These are phyloP conservation scores for Saccharum officinarum DNA, from an alignment of 176 grass and related monocot species.

Conservation along the genomic window DNA sequence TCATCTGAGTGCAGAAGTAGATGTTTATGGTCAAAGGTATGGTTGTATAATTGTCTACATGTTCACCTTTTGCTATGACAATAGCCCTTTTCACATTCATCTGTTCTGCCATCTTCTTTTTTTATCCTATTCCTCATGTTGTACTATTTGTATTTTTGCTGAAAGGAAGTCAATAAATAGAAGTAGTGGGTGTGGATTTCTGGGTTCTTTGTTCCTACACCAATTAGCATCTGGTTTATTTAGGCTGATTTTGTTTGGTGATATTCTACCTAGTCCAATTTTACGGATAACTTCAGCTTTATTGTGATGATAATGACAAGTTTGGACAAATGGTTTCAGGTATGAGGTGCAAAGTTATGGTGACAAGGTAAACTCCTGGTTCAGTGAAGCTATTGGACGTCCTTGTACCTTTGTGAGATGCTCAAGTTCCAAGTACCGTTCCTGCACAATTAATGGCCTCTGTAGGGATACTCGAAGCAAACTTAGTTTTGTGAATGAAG, in stretches of 20 bases:
- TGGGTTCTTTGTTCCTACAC: neutral
- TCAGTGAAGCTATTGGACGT: constrained; percentile 67
- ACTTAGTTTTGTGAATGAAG: constrained; percentile 89
- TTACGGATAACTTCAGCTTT: neutral
- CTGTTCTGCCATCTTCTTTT: neutral
- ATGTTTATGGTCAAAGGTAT: constrained; percentile 90
- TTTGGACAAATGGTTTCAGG: constrained; percentile 40
- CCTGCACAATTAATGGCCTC: constrained; percentile 23
- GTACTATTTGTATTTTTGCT: neutral
- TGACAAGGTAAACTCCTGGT: constrained; percentile 79
- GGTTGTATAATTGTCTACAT: neutral
- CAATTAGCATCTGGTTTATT: neutral
- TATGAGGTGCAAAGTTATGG: constrained; percentile 68
- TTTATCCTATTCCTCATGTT: neutral
- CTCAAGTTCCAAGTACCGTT: constrained; percentile 56
- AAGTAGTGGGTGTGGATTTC: neutral
- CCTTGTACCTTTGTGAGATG: constrained; percentile 81
- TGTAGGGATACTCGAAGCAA: constrained; percentile 82
- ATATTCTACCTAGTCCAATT: neutral
- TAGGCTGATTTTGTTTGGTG: neutral
- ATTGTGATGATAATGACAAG: constrained; percentile 6
- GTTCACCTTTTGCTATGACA: neutral
- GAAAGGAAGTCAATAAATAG: neutral
- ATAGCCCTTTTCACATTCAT: constrained; percentile 7
- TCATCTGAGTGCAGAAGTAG: constrained; percentile 57